Evolutionary conservation across 2,329 filamentous ascomycete species (phyloP).

Genomic region (Helminthosporium solani): DNA sequence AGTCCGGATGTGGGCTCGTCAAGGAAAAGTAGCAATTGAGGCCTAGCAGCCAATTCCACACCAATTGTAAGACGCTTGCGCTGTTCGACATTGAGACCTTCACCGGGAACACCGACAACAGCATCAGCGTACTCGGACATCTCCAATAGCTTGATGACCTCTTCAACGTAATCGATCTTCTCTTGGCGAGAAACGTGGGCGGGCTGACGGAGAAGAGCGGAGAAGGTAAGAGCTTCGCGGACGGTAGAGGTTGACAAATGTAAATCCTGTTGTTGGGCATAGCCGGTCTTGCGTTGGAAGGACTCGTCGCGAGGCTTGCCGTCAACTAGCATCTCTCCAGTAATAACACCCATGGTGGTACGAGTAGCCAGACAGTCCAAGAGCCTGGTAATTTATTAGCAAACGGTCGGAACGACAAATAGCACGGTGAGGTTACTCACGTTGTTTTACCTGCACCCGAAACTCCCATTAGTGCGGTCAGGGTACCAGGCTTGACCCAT

Average conservation of each 20-base stretch:
- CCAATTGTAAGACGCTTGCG: slow-evolving; percentile 83
- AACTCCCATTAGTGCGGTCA: slow-evolving; percentile 85
- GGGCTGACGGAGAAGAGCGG: slow-evolving; percentile 81
- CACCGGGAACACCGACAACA: slow-evolving; percentile 84
- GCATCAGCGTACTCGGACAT: slow-evolving; percentile 91
- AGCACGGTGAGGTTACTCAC: too few species aligned
- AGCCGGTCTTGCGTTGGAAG: slow-evolving; percentile 90
- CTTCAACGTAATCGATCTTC: slow-evolving; percentile 83
- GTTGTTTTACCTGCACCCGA: slow-evolving; percentile 95
- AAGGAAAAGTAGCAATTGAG: slow-evolving; percentile 81
- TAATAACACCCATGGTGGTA: slow-evolving; percentile 84
- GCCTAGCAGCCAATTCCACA: slow-evolving; percentile 93
- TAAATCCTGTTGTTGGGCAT: slow-evolving; percentile 90
- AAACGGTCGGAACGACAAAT: too few species aligned
- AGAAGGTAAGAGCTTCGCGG: slow-evolving; percentile 84
- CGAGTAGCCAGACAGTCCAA: slow-evolving; percentile 83
- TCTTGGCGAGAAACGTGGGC: slow-evolving; percentile 69
- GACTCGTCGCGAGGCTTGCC: slow-evolving; percentile 71
- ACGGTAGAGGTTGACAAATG: slow-evolving; percentile 83
- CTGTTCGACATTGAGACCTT: slow-evolving; percentile 69
- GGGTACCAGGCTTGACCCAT: slow-evolving; percentile 89
- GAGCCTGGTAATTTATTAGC: slow-evolving; percentile 43
- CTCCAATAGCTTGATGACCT: slow-evolving; percentile 86
- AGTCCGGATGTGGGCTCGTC: slow-evolving; percentile 95
- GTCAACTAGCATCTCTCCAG: slow-evolving; percentile 83